phyloP scores from a whole-genome alignment of 2,329 filamentous ascomycete genomes.

The Diaporthe ilicicola region DNA sequence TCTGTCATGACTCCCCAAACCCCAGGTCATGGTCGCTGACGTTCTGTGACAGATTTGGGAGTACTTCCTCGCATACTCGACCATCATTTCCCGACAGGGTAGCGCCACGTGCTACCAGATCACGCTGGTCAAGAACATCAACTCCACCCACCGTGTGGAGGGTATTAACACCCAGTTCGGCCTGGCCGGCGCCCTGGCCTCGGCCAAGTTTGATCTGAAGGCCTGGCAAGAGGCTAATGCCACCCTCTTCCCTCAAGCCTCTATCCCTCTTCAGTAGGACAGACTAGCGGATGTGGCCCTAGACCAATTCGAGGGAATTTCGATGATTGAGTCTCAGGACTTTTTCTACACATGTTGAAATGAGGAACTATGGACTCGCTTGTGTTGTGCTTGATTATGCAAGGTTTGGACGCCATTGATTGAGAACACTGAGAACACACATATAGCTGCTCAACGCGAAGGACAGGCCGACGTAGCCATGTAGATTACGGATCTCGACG shows the following conservation, averaged over 20 bases:
- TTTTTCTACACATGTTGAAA: too few relatives aligned
- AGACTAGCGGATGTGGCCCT: neutral
- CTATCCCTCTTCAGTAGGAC: slow-evolving; percentile 38
- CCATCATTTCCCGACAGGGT: slow-evolving; percentile 85
- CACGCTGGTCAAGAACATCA: slow-evolving; percentile 88
- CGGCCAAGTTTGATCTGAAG: slow-evolving; percentile 46
- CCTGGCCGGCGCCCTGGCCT: slow-evolving; percentile 66
- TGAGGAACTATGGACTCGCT: neutral
- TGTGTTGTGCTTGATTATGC: neutral
- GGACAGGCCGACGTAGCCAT: neutral
- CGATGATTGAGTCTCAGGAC: neutral
- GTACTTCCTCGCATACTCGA: slow-evolving; percentile 86
- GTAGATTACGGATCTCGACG: neutral
- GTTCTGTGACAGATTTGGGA: slow-evolving; percentile 79
- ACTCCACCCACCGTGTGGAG: slow-evolving; percentile 83
- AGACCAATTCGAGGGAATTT: neutral
- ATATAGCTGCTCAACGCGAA: neutral
- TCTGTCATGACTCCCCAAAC: neutral
- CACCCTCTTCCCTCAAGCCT: slow-evolving; percentile 40
- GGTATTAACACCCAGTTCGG: slow-evolving; percentile 75
- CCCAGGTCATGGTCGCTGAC: neutral
- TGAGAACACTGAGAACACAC: neutral
- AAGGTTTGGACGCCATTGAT: neutral
- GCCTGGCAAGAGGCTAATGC: slow-evolving; percentile 45
- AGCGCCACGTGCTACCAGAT: slow-evolving; percentile 89